Evolutionary conservation across 2,329 filamentous ascomycete genomes (phyloP).

Genomic region (Colletotrichum sp.): DNA sequence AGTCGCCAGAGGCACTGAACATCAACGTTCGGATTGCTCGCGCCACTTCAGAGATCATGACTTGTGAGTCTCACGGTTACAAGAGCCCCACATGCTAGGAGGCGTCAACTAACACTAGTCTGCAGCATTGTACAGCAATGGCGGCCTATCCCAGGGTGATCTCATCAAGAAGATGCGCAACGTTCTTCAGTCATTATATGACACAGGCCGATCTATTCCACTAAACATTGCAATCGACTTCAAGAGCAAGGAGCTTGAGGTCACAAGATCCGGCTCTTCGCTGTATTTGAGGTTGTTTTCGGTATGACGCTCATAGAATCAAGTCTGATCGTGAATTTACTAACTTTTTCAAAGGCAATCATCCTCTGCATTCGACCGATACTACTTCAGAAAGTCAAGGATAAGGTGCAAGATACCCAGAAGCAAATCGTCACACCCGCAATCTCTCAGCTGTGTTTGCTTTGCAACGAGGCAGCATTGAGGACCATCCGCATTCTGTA

Average conservation of each 20-base stretch:
- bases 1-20: constrained; percentile 27
- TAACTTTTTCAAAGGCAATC: constrained; percentile 24
- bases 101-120: neutral
- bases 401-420: constrained; percentile 27
- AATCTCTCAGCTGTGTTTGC: constrained; percentile 24
- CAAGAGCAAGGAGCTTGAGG: constrained; percentile 19
- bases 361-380: constrained; percentile 32
- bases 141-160: constrained; percentile 27
- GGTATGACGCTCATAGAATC: neutral
- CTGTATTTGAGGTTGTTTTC: constrained; percentile 32
- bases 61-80: constrained; percentile 19
- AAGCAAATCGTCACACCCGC: constrained; percentile 23
- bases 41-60: constrained; percentile 31
- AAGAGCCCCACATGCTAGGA: neutral
- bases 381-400: constrained; percentile 31
- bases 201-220: constrained; percentile 30
- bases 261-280: constrained; percentile 29
- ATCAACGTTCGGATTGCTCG: constrained; percentile 31
- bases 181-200: constrained; percentile 22
- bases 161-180: constrained; percentile 29
- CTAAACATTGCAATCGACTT: constrained; percentile 26
- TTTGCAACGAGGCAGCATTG: constrained; percentile 29
- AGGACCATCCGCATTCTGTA: constrained; percentile 30
- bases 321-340: neutral
- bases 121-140: constrained; percentile 30